phyloP scores from a whole-genome alignment of 768 basidiomycete genomes.

The Boletus patriciae region DNA sequence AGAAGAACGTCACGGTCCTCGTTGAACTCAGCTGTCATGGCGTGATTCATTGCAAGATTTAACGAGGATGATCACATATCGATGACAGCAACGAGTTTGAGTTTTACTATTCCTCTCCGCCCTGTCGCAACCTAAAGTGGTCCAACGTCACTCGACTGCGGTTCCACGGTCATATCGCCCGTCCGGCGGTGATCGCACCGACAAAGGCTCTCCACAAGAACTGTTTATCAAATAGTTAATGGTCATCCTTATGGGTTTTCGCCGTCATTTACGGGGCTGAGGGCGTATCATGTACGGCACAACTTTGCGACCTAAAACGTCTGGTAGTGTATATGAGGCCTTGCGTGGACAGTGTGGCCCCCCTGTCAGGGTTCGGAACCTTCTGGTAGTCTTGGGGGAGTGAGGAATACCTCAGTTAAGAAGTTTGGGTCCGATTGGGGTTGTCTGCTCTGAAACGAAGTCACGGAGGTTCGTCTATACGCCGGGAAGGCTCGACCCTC shows the following conservation, averaged over 20 bases:
- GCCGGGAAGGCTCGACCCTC: background rate
- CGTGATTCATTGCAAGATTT: background rate
- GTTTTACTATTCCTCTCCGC: background rate
- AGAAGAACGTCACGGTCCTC: background rate
- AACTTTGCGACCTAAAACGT: background rate
- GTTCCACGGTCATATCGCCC: conserved; percentile 19
- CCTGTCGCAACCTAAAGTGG: background rate
- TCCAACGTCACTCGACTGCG: conserved; percentile 10
- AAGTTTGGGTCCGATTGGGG: background rate
- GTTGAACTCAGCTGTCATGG: background rate
- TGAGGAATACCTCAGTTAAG: background rate
- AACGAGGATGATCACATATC: background rate
- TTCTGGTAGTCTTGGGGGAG: too few relatives aligned
- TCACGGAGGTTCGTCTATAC: background rate
- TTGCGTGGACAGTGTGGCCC: background rate
- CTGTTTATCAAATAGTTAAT: background rate
- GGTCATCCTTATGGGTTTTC: background rate
- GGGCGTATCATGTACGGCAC: background rate
- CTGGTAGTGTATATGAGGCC: background rate
- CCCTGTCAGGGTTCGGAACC: background rate
- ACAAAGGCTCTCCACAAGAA: background rate
- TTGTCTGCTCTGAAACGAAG: background rate
- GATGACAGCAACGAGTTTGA: background rate
- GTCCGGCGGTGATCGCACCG: background rate
- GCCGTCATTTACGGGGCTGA: background rate